Evolutionary conservation across 2,329 filamentous ascomycete species (phyloP).

Genomic region (Talaromyces islandicus): DNA sequence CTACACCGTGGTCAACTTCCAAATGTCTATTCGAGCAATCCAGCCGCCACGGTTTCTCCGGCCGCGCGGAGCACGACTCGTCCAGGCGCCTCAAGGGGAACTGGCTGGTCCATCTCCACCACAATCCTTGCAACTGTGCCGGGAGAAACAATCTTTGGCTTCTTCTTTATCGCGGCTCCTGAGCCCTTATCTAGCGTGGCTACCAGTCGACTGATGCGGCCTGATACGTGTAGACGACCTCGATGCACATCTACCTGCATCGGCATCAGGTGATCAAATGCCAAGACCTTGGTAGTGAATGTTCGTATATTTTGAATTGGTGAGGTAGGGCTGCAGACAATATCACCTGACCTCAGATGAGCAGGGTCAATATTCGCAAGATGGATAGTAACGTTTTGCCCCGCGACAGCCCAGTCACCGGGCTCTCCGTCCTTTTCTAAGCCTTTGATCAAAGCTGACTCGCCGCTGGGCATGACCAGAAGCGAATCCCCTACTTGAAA

Average conservation of each 20-base stretch:
- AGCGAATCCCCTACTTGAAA: constrained; percentile 79
- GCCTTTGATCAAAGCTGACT: constrained; percentile 74
- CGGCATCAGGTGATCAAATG: constrained; percentile 83
- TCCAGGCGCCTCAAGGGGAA: constrained; percentile 74
- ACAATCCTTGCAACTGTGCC: constrained; percentile 70
- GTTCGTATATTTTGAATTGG: constrained; percentile 66
- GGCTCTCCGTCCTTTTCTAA: constrained; percentile 69
- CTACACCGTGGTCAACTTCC: background rate
- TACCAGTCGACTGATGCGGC: constrained; percentile 64
- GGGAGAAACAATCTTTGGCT: constrained; percentile 75
- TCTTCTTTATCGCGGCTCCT: constrained; percentile 72
- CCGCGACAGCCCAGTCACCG: constrained; percentile 85
- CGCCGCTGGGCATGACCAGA: constrained; percentile 71
- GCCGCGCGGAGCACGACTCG: constrained; percentile 74
- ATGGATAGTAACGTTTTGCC: constrained; percentile 81
- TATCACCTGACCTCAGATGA: constrained; percentile 76
- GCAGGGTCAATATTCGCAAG: constrained; percentile 77
- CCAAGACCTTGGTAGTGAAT: constrained; percentile 78
- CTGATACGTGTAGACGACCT: constrained; percentile 73
- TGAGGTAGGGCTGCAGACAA: constrained; percentile 65
- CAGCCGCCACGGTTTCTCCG: constrained; percentile 82
- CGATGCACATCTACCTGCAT: constrained; percentile 86
- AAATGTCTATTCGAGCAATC: constrained; percentile 62
- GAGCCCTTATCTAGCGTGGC: constrained; percentile 73
- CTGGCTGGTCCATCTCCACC: constrained; percentile 65